phyloP scores from a whole-genome alignment of 2,329 filamentous ascomycete genomes.

The Penicillium corylophilum region DNA sequence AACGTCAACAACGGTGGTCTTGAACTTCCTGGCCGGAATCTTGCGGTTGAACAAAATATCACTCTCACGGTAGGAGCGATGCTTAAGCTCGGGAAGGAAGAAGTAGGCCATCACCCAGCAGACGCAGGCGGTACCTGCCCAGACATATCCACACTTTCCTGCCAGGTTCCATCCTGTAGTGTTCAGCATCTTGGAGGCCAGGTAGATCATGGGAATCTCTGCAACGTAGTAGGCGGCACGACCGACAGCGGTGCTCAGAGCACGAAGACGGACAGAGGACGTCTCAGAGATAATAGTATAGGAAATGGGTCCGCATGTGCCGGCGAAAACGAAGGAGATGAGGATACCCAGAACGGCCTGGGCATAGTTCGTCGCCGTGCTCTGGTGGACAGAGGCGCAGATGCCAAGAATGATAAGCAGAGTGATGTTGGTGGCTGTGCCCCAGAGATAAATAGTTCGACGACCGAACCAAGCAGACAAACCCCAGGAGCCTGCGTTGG shows the following conservation, averaged over 20 bases:
- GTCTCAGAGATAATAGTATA: conserved; percentile 43
- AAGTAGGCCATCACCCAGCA: conserved; percentile 46
- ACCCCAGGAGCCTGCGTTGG: conserved; percentile 36
- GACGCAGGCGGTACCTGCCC: conserved; percentile 45
- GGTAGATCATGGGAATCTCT: conserved; percentile 44
- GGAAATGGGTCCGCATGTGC: conserved; percentile 36
- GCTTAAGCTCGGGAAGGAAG: conserved; percentile 47
- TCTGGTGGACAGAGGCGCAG: conserved; percentile 36
- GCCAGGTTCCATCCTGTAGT: conserved; percentile 42
- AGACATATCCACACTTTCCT: conserved; percentile 52
- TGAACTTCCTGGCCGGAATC: conserved; percentile 46
- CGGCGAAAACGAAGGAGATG: conserved; percentile 43
- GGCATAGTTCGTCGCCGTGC: conserved; percentile 35
- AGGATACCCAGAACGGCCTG: conserved; percentile 40
- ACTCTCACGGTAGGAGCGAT: conserved; percentile 47
- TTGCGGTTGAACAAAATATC: conserved; percentile 49
- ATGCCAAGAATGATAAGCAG: conserved; percentile 41
- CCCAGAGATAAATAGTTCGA: conserved; percentile 43
- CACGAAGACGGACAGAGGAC: conserved; percentile 39
- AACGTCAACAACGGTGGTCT: conserved; percentile 45
- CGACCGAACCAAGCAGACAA: conserved; percentile 42
- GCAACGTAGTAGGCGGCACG: conserved; percentile 45
- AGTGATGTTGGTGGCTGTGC: conserved; percentile 34
- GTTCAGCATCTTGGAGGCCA: conserved; percentile 44
- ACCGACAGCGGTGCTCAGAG: conserved; percentile 40